phyloP scores from a whole-genome alignment of 2,329 filamentous ascomycete species.

The Colletotrichum lini region DNA sequence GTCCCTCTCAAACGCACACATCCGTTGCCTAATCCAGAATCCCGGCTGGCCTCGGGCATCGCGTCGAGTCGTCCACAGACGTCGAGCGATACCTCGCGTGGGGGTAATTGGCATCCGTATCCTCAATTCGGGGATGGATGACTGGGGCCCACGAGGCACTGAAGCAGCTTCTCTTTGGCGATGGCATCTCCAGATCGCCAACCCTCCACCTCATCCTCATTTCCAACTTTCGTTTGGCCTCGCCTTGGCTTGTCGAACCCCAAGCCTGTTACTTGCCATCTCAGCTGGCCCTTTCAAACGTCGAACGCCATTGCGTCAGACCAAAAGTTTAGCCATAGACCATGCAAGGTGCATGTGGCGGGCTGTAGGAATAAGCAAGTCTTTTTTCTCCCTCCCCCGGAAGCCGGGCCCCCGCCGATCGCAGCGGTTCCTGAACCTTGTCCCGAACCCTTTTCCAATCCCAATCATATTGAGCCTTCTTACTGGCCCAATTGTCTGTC shows the following conservation, averaged over 20 bases:
- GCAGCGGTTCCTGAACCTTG: constrained; percentile 37
- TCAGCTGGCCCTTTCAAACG: background rate
- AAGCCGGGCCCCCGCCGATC: constrained; percentile 33
- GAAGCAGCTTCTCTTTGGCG: constrained; percentile 1
- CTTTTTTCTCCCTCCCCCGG: constrained; percentile 2
- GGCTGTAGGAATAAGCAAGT: constrained; percentile 14
- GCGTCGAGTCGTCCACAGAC: constrained; percentile 14
- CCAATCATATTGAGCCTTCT: constrained; percentile 6
- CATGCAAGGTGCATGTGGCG: background rate
- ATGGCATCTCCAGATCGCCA: constrained; percentile 19
- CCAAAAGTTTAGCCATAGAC: constrained; percentile 13
- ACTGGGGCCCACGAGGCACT: background rate
- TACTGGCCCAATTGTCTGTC: constrained; percentile 19
- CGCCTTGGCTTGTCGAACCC: background rate
- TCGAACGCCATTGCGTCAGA: constrained; percentile 33
- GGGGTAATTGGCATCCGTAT: constrained; percentile 2
- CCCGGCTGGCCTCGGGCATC: constrained; percentile 37
- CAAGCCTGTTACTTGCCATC: background rate
- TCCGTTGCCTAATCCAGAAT: constrained; percentile 27
- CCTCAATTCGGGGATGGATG: background rate
- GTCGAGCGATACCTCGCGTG: background rate
- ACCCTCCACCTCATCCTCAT: constrained; percentile 8
- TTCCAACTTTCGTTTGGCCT: constrained; percentile 3
- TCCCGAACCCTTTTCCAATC: constrained; percentile 31
- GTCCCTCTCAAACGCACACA: background rate